Percentiles rank a stretch among this genome's conserved stretches.
Conservation (phyloP, 1,284 basidiomycete species). For the Malassezia brasiliensis region DNA sequence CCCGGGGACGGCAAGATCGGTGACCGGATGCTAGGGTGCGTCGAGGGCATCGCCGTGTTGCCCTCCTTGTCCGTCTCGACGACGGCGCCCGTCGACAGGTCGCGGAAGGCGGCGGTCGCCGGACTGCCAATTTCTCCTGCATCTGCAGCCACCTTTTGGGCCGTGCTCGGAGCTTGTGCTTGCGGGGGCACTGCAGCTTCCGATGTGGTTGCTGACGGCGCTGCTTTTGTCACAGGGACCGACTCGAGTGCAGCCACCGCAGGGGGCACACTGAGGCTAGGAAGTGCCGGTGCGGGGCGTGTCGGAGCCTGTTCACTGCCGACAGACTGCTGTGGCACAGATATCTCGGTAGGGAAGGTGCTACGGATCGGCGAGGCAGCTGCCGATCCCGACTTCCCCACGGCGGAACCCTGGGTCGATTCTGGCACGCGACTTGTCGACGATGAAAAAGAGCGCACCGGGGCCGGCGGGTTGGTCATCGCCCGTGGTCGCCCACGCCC, state of each 20-base stretch:
- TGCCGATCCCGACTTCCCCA: too few relatives aligned
- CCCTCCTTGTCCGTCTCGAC: slow-evolving; percentile 17
- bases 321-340: too few relatives aligned
- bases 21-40: slow-evolving; percentile 7
- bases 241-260: neutral
- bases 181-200: neutral
- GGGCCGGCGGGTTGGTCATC: neutral
- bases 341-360: too few relatives aligned
- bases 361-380: too few relatives aligned
- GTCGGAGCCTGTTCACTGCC: neutral
- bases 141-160: too few relatives aligned
- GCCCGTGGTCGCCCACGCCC: too few relatives aligned
- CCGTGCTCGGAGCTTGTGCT: too few relatives aligned
- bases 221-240: neutral
- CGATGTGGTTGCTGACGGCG: neutral
- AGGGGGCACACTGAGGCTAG: neutral
- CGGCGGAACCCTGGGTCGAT: too few relatives aligned
- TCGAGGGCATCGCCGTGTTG: slow-evolving; percentile 8
- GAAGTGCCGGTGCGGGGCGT: neutral
- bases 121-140: neutral
- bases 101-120: slow-evolving; percentile 13
- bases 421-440: too few relatives aligned
- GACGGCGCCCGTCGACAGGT: slow-evolving; percentile 13
- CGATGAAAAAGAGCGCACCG: neutral
- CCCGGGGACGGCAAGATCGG: neutral